Percentiles rank a stretch among this genome's conserved stretches.
phyloP scores from a whole-genome alignment of 2,329 filamentous ascomycete species.

The Colletotrichum falcatum region DNA sequence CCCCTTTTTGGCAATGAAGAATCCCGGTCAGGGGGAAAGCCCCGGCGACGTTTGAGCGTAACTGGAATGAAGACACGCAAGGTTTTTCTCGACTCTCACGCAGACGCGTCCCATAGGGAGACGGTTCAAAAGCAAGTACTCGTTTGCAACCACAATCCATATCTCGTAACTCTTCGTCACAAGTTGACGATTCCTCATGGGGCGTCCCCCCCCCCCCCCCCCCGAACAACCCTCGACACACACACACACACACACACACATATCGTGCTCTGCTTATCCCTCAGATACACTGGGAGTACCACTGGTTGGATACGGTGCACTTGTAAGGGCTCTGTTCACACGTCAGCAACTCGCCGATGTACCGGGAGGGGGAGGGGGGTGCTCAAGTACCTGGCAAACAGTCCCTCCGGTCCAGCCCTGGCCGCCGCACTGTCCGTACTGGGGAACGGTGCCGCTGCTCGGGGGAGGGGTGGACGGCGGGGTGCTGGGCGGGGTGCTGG shows the following conservation, averaged over 20 bases:
- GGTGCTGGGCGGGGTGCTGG: background rate
- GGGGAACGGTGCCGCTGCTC: background rate
- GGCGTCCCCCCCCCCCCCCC: no score
- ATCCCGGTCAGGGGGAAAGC: no score
- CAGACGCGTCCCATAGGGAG: background rate
- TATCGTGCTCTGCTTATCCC: background rate
- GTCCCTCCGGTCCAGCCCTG: background rate
- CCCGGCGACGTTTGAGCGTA: no score
- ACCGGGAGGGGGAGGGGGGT: no score
- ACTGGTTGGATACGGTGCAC: background rate
- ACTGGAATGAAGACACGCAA: no score
- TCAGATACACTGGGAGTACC: background rate
- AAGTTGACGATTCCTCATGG: background rate
- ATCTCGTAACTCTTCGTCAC: background rate
- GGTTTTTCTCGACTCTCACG: background rate
- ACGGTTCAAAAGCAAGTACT: background rate
- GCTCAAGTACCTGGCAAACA: background rate
- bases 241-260: no score
- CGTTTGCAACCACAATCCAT: background rate
- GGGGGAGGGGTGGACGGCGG: slow-evolving; percentile 1
- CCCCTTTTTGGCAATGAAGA: no score
- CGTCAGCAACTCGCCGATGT: background rate
- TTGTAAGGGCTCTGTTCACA: background rate
- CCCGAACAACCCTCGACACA: no score
- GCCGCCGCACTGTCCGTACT: background rate